Base-by-base conservation (phyloP, 441 rosid species). In the Daphne laureola region DNA sequence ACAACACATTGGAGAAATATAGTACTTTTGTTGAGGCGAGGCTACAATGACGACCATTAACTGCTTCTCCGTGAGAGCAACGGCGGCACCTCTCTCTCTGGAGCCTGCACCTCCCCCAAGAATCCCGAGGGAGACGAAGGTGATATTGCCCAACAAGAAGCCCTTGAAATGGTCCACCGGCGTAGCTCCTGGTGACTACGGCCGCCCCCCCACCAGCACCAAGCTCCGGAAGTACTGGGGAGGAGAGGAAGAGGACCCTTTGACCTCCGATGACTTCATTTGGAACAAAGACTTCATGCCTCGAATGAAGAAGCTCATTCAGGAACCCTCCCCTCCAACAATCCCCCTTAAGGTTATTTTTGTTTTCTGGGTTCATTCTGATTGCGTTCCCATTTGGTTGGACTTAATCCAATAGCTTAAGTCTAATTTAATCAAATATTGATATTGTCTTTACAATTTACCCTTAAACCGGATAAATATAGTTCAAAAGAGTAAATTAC, bases 201-300 rank as follows among this genome's bases (percentile, higher is more conserved):
- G 91, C 15, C 94, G 96, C 55, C 94, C 96, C 27, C 91, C 96
- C 26, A 69, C 87, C 27, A 69, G 86, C 47, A 54, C 91, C 0
- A 78, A 80, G 80, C 88, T 75, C 12, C 79, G 90, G 8, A 87
- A 83, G 76, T 85, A 78, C 67, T 82, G 90, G 98, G 92, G 90
- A 25, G 89, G 93, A 27, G 83, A 87, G 57, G 71, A 67, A 13
- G 86, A 80, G 36, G 98, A 87, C 70, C 98, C 98, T 54, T 68
- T 87, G 51, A 81, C 81, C 49, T 91, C 98, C 17, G 83, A 78
- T 58, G 90, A 83, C 51, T 91, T 71, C 57, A 87, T 87, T 44
- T 91, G 96, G 92, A 85, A 87, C 77, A 87, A 78, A 64, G 95
- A 91, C 51, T 91, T 91, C 66, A 69, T 83, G 88, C 74, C 73